Base-by-base conservation (phyloP, 2,329 filamentous ascomycete genomes). In the Aspergillus awamori region DNA sequence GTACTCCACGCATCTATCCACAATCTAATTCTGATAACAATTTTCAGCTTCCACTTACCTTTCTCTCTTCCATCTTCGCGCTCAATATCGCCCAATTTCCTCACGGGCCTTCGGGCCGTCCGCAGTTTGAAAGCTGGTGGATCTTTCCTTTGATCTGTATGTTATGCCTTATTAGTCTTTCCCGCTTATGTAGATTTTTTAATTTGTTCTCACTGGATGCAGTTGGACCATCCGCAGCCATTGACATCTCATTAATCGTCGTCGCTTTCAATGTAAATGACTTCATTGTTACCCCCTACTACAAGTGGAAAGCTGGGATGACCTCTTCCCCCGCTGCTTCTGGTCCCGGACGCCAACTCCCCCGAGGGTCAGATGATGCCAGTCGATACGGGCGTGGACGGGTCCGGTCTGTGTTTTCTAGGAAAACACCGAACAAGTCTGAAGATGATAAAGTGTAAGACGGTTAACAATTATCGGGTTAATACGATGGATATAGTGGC, bases 81-180 rank as follows among this genome's bases (percentile, higher is more conserved):
- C 33, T 67, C 26, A 53, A 67, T 36, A 45, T 67, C 5, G 38
- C 60, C 5, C 54, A 58, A 3, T 67, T 65, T 33, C 62, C 62
- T 2, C 64, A 67, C 17, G 49, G 47, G 48, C 13, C 45, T 2
- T 33, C 24, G 1, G 26, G 15, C 13, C 20, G n/a, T 36, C 48
- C 38, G 8, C 54, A 36, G 13, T 64, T 52, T 36, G 8, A 63
- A 48, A 43, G 47, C 2, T 30, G 30, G 13, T 60, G 59, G 59
- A 63, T 67, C 1, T 65, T 65, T 17, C 65, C 65, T 15, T 60
- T 65, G 1, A 61, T 67, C 22, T 63, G 65, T 65, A 45, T 54
- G 65, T 58, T 45, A 10, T 22, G 8, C 22, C 10, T 7, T 6
- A 10, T 11, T 4, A 30, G 6, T 1, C 28, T 20, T 45, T 45